phyloP scores from a whole-genome alignment of 495 filamentous ascomycete genomes.

The Pseudevernia furfuracea region DNA sequence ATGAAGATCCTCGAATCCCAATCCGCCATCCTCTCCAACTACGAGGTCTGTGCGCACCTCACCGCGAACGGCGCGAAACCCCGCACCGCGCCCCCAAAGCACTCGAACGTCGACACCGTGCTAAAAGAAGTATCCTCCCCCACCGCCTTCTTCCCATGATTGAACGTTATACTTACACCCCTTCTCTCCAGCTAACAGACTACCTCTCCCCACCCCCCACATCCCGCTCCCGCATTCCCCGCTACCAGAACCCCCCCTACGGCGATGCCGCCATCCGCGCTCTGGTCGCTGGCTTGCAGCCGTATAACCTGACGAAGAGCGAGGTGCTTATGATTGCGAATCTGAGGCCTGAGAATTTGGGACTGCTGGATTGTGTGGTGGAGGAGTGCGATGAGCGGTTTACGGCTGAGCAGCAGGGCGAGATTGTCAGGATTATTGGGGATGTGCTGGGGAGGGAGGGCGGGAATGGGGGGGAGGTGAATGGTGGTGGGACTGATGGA shows the following conservation, averaged over 20 bases:
- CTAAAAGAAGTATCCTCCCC: constrained; percentile 41
- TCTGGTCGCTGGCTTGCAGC: constrained; percentile 33
- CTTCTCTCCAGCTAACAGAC: constrained; percentile 25
- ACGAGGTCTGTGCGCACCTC: constrained; percentile 56
- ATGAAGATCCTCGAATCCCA: constrained; percentile 54
- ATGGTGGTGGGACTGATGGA: not conserved
- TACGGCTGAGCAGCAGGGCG: constrained; percentile 31
- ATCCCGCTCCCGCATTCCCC: constrained; percentile 21
- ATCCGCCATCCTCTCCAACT: constrained; percentile 55
- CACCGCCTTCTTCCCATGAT: constrained; percentile 31
- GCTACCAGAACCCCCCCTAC: constrained; percentile 7
- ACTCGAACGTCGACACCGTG: constrained; percentile 44
- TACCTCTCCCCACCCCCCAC: constrained; percentile 28
- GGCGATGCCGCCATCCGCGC: constrained; percentile 14
- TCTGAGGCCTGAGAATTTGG: constrained; percentile 37
- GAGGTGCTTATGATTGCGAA: constrained; percentile 61
- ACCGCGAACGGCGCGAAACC: constrained; percentile 30
- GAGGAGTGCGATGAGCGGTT: constrained; percentile 44
- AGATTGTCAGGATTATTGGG: constrained; percentile 34
- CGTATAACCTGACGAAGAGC: constrained; percentile 50
- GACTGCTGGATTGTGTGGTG: constrained; percentile 40
- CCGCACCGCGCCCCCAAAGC: constrained; percentile 33
- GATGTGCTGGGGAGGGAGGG: constrained; percentile 32
- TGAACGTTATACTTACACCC: constrained; percentile 8
- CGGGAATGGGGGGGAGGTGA: constrained; percentile 7